Base-by-base conservation (phyloP, 441 rosid genomes). In the Codiaeum variegatum region DNA sequence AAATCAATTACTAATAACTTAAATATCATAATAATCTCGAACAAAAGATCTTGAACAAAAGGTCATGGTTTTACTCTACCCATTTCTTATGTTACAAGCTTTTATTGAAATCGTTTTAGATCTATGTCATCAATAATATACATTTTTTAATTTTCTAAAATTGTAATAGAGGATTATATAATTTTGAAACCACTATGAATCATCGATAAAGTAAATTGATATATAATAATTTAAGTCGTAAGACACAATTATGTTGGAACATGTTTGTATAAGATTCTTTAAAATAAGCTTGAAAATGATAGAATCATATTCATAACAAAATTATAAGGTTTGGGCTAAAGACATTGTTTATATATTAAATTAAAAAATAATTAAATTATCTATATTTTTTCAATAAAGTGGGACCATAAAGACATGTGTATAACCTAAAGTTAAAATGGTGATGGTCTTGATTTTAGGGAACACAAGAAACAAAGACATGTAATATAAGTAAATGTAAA, bases 391-490 rank as follows among this genome's bases (percentile, higher is more conserved):
- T 32, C 3, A 32, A 40, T 8, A 40, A 40, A 10, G 71, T 58
- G 23, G 74, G 74, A 52, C 58, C 76, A 21, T 56, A 24, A 8
- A 46, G 38, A 36, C 6, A 4, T 47, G 64, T 13, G 15, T 16
- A 36, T 29, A 52, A 62, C 64, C 58, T 23, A 68, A 29, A 49
- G 68, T 58, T 58, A 31, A 59, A 73, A 59, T 46, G 61, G 55
- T 42, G 42, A 12, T 19, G 78, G 73, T 73, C 67, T 55, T 29
- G 42, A 21, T 28, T 26, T 1, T 1, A 11, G 77, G 83, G 62
- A 70, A 66, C 79, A 64, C 23, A 69, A 72, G 52, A 58, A 54
- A 23, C 62, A 74, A 67, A 58, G 0, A 47, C 32, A 34, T 62
- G 24, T 1, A n/a, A n/a, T n/a, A n/a, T n/a, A n/a, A n/a, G n/a